Base-by-base conservation (phyloP, 768 basidiomycete species). In the Lactarius sanguifluus region DNA sequence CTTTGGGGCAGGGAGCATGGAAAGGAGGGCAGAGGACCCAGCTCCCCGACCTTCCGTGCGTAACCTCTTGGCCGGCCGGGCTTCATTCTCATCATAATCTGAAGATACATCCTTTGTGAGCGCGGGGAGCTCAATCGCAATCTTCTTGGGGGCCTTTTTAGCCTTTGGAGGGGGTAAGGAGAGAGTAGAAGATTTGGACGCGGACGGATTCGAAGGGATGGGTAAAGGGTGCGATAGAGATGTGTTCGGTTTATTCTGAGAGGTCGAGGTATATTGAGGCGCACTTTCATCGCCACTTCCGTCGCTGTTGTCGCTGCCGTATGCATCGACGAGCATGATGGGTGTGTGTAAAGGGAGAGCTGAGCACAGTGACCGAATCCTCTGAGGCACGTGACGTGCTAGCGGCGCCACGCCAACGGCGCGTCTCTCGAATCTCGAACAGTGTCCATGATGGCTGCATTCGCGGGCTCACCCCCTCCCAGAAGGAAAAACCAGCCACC, bases 291-390 rank as follows among this genome's bases (percentile, higher is more conserved):
- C 77, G 64, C 85, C 87, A 72, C 79, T 83, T 70, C 89, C 76
- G 57, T 71, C 82, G 77, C 82, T 61, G 56, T 61, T 41, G 56
- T 66, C 89, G 76, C 90, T 92, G 69, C 89, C 89, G 71, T 92
- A 92, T 79, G 81, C 85, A 72, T 89, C 90, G 65, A 92, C 81
- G 68, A 92, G 83, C 89, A 91, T 92, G 70, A 91, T 92, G 70
- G 25, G 10, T 10, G 45, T 47, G 38, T 47, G 43, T 3, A 10
- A 23, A 34, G 57, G 64, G 57, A 16, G 32, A 18, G 34, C 8
- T 20, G n/a, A 62, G 36, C 32, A 23, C 62, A 64, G 59, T 50
- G 43, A n/a, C 7, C 50, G 45, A 45, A 28, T 25, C 40, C 16
- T 56, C 36, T 45, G 8, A 8, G 36, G 52, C 56, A 36, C 55